Conservation (phyloP, 176 grass and related monocot species). For the Lolium multiflorum region DNA sequence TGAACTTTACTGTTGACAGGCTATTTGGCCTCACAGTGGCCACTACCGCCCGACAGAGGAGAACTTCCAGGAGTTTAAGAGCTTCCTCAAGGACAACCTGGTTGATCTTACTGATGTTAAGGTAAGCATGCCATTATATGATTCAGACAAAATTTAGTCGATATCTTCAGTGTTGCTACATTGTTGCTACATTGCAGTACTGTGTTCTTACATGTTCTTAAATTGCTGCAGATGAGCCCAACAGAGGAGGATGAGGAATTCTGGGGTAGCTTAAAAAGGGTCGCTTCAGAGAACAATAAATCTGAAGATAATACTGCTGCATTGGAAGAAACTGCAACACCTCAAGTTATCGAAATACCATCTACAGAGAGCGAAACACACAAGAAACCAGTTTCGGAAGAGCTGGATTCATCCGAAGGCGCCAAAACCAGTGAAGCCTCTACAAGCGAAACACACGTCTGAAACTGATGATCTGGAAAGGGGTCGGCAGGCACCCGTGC, state of each 20-base stretch:
- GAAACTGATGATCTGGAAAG: slow-evolving; percentile 36
- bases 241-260: slow-evolving; percentile 73
- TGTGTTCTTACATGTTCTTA: slow-evolving; percentile 18
- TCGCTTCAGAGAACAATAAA: slow-evolving; percentile 40
- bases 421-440: neutral
- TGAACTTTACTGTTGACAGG: slow-evolving; percentile 50
- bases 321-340: neutral
- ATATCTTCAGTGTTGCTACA: neutral
- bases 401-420: neutral
- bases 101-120: slow-evolving; percentile 75
- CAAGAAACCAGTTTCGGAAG: too few relatives aligned
- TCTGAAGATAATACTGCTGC: slow-evolving; percentile 3
- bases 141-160: slow-evolving; percentile 1
- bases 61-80: slow-evolving; percentile 87
- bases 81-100: slow-evolving; percentile 68
- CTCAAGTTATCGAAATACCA: neutral
- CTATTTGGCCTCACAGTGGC: slow-evolving; percentile 89
- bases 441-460: slow-evolving; percentile 41
- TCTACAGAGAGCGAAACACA: too few relatives aligned
- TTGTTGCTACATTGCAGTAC: too few relatives aligned
- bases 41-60: slow-evolving; percentile 90
- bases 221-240: slow-evolving; percentile 68
- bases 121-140: slow-evolving; percentile 29
- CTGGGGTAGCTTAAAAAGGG: slow-evolving; percentile 46
- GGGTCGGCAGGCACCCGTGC: slow-evolving; percentile 42